Conservation (phyloP, 192 early-diverging fungal genomes). For the Mortierella antarctica region DNA sequence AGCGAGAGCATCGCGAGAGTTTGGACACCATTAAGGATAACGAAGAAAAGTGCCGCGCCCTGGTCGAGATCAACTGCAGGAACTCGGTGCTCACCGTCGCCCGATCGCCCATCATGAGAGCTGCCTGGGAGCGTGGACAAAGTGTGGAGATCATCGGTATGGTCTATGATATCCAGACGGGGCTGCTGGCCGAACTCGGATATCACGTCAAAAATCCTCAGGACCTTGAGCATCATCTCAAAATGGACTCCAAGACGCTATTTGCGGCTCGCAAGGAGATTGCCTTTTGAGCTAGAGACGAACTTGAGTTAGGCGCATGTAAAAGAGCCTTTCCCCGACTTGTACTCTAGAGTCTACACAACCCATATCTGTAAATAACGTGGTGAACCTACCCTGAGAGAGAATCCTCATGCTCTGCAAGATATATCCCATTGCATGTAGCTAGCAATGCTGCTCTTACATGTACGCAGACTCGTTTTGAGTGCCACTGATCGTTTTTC, state of each 20-base stretch:
- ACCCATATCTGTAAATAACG: too few relatives aligned
- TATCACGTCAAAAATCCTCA: conserved; percentile 22
- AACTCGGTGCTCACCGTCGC: conserved; percentile 76
- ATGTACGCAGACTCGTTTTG: too few relatives aligned
- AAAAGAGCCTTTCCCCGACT: too few relatives aligned
- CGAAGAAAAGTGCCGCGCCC: conserved; percentile 55
- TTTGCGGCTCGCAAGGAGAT: conserved; percentile 26
- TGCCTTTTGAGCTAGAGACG: not conserved
- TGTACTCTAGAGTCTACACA: too few relatives aligned
- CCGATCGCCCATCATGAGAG: conserved; percentile 79
- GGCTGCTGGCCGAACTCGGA: conserved; percentile 51
- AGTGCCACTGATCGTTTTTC: too few relatives aligned
- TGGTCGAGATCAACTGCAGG: conserved; percentile 82
- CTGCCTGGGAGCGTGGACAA: conserved; percentile 85
- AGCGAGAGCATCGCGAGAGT: conserved; percentile 56
- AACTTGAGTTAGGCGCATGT: too few relatives aligned
- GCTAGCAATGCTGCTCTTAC: too few relatives aligned
- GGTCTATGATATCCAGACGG: conserved; percentile 73
- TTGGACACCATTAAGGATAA: conserved; percentile 50
- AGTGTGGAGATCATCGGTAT: conserved; percentile 73
- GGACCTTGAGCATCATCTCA: conserved; percentile 27
- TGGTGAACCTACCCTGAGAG: too few relatives aligned
- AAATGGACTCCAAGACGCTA: conserved; percentile 22
- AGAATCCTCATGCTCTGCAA: too few relatives aligned
- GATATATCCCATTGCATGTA: too few relatives aligned